Evolutionary conservation across 306 rosid species (phyloP), one percentile per base, ranked within the genome.

Genomic region (Dryas alaskensis): DNA sequence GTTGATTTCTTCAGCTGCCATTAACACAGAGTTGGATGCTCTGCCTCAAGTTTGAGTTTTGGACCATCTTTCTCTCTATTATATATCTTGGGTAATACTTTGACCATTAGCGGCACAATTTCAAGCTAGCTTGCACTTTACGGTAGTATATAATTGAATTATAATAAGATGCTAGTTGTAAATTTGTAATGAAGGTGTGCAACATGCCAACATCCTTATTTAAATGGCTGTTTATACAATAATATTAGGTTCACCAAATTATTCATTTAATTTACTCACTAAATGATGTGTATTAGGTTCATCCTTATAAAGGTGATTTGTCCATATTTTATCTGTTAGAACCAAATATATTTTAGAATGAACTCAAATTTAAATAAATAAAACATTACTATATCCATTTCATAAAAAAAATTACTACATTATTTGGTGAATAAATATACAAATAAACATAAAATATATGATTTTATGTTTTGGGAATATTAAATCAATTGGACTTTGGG

Each of bases 1-100:
- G 27, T 48, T 59, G 48, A 62, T 53, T 64, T 79, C 80, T 74
- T 71, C 27, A 63, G 67, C 49, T 72, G 82, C 87, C 96, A 90
- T 88, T 52, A 39, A 44, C 71, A 74, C 55, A 58, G 19, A 60
- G 2, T 8, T 75, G 60, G 49, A 61, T 58, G 39, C 40, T 50
- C 57, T 43, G 62, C 48, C 25, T 49, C 25, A 65, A 22, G 73
- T 60, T 63, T 80, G 74, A 83, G 80, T 82, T 82, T 65, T 51
- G 17, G n/a, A 68, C 60, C 57, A 13, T 49, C 31, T 27, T 2
- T 27, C 2, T 27, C 31, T 27, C 31, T 8, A 17, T 48, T 47
- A 4, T 65, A 47, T 68, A n/a, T 16, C 4, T 4, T 27, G 31
- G 31, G 19, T 25, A 16, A 8, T 8, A 65, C 5, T 17, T 45